phyloP scores from a whole-genome alignment of 1,284 basidiomycete genomes.

The Ustilago bromivora region DNA sequence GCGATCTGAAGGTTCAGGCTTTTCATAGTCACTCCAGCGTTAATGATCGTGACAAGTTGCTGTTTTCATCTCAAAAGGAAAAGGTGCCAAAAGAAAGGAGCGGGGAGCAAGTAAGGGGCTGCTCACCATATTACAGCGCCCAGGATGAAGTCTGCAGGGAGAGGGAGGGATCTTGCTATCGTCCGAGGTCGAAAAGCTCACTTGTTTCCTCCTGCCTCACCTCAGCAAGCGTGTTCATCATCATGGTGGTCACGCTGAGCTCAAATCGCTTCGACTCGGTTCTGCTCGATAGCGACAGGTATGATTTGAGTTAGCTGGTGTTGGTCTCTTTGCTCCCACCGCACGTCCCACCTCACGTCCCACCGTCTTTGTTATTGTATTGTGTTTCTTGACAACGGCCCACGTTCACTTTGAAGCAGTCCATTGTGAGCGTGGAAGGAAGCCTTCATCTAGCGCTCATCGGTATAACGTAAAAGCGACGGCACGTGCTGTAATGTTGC shows the following conservation, averaged over 20 bases:
- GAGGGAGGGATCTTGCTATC: not conserved
- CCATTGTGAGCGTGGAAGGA: not conserved
- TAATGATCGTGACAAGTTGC: slow-evolving; percentile 7
- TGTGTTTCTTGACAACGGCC: not conserved
- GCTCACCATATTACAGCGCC: too few relatives aligned
- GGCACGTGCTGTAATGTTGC: too few relatives aligned
- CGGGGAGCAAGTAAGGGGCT: not conserved
- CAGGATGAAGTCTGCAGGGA: not conserved
- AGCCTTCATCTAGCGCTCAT: too few relatives aligned
- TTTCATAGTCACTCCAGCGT: slow-evolving; percentile 14
- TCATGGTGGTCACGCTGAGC: not conserved
- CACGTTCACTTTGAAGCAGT: not conserved
- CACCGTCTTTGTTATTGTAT: not conserved
- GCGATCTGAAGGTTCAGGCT: not conserved
- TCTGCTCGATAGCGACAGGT: not conserved
- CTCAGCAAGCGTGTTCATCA: not conserved
- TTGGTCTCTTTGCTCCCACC: not conserved
- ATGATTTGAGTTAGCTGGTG: not conserved
- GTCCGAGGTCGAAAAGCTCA: not conserved
- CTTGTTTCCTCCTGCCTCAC: not conserved
- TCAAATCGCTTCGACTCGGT: not conserved
- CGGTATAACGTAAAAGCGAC: too few relatives aligned
- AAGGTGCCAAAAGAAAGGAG: not conserved
- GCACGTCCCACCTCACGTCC: not conserved
- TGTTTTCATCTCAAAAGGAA: too few relatives aligned